phyloP scores from a whole-genome alignment of 768 basidiomycete genomes.

The Hypholoma fasciculare region DNA sequence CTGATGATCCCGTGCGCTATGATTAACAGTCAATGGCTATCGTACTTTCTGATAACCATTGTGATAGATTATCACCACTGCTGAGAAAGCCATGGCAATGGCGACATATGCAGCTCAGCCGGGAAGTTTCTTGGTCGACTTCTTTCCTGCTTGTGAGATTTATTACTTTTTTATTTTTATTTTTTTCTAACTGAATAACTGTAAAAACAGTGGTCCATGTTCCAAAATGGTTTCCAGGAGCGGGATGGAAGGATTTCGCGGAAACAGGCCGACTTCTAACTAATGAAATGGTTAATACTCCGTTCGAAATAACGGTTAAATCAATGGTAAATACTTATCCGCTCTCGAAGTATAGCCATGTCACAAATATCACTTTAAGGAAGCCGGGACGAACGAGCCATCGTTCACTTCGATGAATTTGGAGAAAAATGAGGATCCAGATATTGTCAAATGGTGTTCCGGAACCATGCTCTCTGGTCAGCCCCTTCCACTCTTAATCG shows the following conservation, averaged over 20 bases:
- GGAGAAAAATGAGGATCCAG: slow-evolving; percentile 20
- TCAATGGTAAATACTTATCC: slow-evolving; percentile 24
- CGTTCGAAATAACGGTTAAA: slow-evolving; percentile 34
- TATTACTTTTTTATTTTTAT: background rate
- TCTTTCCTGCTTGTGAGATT: slow-evolving; percentile 20
- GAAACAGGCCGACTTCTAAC: slow-evolving; percentile 27
- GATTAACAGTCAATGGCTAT: background rate
- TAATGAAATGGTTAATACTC: slow-evolving; percentile 34
- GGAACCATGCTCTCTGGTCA: slow-evolving; percentile 23
- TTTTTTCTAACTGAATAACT: background rate
- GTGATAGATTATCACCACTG: slow-evolving; percentile 21
- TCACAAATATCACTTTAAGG: slow-evolving; percentile 5
- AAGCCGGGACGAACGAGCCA: slow-evolving; percentile 12
- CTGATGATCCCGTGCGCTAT: slow-evolving; percentile 20
- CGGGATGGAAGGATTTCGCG: slow-evolving; percentile 41
- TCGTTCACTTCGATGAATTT: slow-evolving; percentile 19
- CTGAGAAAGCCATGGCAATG: slow-evolving; percentile 21
- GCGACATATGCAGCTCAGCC: slow-evolving; percentile 20
- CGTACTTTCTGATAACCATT: background rate
- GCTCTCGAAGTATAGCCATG: background rate
- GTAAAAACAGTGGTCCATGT: slow-evolving; percentile 21
- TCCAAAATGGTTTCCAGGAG: slow-evolving; percentile 44
- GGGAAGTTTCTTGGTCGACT: slow-evolving; percentile 29
- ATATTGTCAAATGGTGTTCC: slow-evolving; percentile 23
- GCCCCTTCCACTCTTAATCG: background rate